phyloP scores from a whole-genome alignment of 805 yeast species.

The Ogataea methylovora region DNA sequence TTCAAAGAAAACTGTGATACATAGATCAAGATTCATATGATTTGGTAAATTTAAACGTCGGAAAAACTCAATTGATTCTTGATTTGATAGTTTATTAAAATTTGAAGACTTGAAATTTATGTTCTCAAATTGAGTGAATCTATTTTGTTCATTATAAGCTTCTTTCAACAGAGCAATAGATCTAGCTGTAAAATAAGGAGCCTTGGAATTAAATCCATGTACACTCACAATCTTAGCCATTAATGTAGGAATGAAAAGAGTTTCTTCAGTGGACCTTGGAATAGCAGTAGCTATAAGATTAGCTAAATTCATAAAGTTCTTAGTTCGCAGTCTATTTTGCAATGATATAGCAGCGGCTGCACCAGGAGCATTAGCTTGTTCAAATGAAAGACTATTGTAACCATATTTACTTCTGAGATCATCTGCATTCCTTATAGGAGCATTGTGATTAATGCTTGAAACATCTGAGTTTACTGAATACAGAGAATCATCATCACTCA shows the following conservation, averaged over 20 bases:
- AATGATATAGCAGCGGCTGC: constrained; percentile 61
- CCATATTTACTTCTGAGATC: constrained; percentile 19
- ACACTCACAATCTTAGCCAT: constrained; percentile 61
- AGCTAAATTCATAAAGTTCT: constrained; percentile 39
- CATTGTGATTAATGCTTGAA: constrained; percentile 1
- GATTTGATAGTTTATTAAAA: constrained; percentile 28
- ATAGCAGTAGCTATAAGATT: constrained; percentile 62
- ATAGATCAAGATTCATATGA: constrained; percentile 56
- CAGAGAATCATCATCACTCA: constrained; percentile 40
- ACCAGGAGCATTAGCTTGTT: constrained; percentile 68
- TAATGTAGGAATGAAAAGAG: constrained; percentile 64
- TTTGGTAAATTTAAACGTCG: constrained; percentile 37
- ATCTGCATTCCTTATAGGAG: constrained; percentile 14
- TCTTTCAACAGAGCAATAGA: constrained; percentile 65
- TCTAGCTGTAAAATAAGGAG: constrained; percentile 64
- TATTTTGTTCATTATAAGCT: constrained; percentile 24
- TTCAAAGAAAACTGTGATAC: constrained; percentile 60
- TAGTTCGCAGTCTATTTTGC: constrained; percentile 35
- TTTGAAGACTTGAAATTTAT: constrained; percentile 27
- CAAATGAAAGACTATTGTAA: constrained; percentile 37
- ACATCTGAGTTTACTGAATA: constrained; percentile 6
- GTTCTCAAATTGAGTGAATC: constrained; percentile 13
- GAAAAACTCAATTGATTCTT: constrained; percentile 41
- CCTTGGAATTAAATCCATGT: constrained; percentile 65
- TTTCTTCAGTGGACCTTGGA: constrained; percentile 75